These are phyloP conservation scores for Lentinula sp. DNA, from an alignment of 768 basidiomycete species.

Conservation along the genomic window DNA sequence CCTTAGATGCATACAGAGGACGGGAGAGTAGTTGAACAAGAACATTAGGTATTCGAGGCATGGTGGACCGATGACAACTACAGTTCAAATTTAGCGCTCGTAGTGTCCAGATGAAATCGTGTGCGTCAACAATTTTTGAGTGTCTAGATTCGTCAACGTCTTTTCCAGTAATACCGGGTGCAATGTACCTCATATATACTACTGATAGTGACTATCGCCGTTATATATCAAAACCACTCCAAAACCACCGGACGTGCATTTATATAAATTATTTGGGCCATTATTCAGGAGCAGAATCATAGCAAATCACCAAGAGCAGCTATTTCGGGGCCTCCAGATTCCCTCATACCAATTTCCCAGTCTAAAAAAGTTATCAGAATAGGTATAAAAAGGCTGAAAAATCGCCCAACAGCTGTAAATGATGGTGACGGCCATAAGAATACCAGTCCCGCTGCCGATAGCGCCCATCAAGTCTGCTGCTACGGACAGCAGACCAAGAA, in stretches of 20 bases:
- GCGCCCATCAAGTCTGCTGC: slow-evolving; percentile 94
- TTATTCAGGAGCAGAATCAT: slow-evolving; percentile 26
- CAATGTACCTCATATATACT: too few relatives aligned
- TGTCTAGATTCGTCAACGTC: too few relatives aligned
- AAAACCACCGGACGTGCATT: not conserved
- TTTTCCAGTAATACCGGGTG: too few relatives aligned
- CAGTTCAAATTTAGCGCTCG: not conserved
- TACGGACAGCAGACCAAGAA: slow-evolving; percentile 86
- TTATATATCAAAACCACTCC: too few relatives aligned
- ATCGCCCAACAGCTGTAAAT: slow-evolving; percentile 81
- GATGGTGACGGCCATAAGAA: slow-evolving; percentile 96
- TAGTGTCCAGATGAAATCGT: not conserved
- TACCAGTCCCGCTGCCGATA: slow-evolving; percentile 92
- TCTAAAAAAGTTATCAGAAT: slow-evolving; percentile 36
- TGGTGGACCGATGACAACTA: not conserved
- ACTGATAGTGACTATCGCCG: too few relatives aligned
- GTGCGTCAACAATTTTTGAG: too few relatives aligned
- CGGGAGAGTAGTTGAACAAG: not conserved
- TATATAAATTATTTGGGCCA: not conserved
- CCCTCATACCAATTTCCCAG: slow-evolving; percentile 93
- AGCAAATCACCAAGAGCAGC: slow-evolving; percentile 74
- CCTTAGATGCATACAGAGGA: not conserved
- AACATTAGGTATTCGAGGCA: not conserved
- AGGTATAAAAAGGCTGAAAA: slow-evolving; percentile 3
- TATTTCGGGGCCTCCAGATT: slow-evolving; percentile 81